Base-by-base conservation (phyloP, 805 yeast species). In the Grigorovia jiainica region DNA sequence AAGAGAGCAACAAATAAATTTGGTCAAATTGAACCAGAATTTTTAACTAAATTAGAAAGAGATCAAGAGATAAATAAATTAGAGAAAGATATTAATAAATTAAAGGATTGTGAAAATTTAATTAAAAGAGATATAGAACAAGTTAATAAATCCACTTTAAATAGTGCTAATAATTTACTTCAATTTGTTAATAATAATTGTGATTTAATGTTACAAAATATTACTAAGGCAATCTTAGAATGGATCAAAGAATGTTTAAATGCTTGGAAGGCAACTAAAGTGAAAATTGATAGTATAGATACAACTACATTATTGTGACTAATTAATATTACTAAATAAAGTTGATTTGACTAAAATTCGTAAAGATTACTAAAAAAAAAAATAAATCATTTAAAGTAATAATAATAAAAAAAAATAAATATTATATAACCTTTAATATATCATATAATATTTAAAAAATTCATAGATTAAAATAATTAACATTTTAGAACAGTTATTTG, bases 251-350 rank as follows among this genome's bases (percentile, higher is more conserved):
- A 65, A 43, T 63, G 66, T 42, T 46, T 66, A 21, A 51, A 53
- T 17, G 62, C 67, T 11, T 67, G 72, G 72, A 58, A 64, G 45
- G 59, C 59, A 36, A 68, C 71, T 9, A 62, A 59, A 41, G 20
- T 23, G 5, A 36, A 43, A 18, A 49, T 54, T 6, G 41, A 43
- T 31, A 34, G 44, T 11, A 47, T 48, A 25, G 35, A 42, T 35
- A 20, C 15, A 18, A 18, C 8, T 21, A n/a, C 13, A 34, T 27
- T n/a, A n/a, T n/a, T n/a, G 15, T 30, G 17, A 36, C 9, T 7
- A n/a, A n/a, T n/a, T n/a, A n/a, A n/a, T n/a, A n/a, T n/a, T n/a
- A n/a, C n/a, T n/a, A n/a, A n/a, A n/a, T n/a, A n/a, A n/a, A n/a
- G n/a, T n/a, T n/a, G n/a, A n/a, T n/a, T n/a, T n/a, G n/a, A n/a